These are phyloP conservation scores for Albophoma yamanashiensis DNA, from an alignment of 2,329 filamentous ascomycete species.

Conservation along the genomic window DNA sequence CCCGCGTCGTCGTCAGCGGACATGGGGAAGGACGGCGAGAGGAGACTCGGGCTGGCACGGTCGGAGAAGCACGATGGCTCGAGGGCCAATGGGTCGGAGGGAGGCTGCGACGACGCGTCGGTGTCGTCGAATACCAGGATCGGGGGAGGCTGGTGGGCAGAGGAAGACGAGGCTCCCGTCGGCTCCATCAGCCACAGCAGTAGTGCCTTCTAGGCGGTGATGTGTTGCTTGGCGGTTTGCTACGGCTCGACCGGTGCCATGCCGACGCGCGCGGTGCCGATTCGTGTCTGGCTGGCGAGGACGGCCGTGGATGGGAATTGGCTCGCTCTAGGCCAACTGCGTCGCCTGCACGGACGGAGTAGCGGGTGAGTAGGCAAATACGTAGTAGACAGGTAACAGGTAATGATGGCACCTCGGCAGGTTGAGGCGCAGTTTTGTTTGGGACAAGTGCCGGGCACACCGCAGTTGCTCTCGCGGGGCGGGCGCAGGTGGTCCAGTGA, in stretches of 20 bases:
- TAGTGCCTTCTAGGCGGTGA: not conserved
- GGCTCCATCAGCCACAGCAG: constrained; percentile 6
- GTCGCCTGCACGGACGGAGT: not conserved
- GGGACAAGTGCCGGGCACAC: not conserved
- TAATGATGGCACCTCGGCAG: not conserved
- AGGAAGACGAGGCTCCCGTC: not conserved
- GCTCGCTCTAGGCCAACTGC: not conserved
- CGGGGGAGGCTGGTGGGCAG: constrained; percentile 2
- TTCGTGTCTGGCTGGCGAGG: not conserved
- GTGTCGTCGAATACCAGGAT: constrained; percentile 12
- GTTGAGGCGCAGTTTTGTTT: not conserved
- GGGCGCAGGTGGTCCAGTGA: not conserved
- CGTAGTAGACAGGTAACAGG: no score
- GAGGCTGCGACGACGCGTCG: not conserved
- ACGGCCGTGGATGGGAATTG: no score
- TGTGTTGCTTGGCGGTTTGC: not conserved
- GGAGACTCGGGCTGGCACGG: constrained; percentile 1
- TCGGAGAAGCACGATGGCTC: not conserved
- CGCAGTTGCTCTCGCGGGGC: not conserved
- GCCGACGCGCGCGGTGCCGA: not conserved
- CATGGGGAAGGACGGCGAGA: constrained; percentile 7
- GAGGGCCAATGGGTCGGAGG: not conserved
- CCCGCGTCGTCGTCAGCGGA: constrained; percentile 6
- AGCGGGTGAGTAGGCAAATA: not conserved
- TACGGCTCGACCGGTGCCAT: not conserved